These are phyloP conservation scores for Boletus smithii DNA, from an alignment of 1,284 basidiomycete genomes.

Conservation along the genomic window DNA sequence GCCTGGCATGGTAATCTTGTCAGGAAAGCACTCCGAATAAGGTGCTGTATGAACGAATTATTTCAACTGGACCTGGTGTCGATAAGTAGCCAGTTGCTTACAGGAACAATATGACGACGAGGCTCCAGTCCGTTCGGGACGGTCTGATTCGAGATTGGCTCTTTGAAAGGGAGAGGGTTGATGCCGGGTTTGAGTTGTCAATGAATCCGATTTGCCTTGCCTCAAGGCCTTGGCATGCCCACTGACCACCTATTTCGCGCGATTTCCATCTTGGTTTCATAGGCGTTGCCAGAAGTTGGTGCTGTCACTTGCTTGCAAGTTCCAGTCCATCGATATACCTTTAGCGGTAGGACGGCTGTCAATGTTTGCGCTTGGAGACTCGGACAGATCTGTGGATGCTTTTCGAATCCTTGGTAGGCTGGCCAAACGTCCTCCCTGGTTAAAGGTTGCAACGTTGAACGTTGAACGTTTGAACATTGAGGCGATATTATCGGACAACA, in stretches of 20 bases:
- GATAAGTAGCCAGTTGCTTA: conserved; percentile 5
- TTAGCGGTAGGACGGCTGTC: no score
- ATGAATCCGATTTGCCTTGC: conserved; percentile 12
- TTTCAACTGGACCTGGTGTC: not conserved
- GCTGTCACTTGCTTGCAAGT: not conserved
- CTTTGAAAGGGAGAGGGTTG: not conserved
- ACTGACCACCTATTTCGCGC: conserved; percentile 4
- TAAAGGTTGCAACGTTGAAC: no score
- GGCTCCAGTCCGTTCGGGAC: not conserved
- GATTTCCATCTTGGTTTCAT: conserved; percentile 18
- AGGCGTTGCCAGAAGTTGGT: not conserved
- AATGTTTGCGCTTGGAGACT: no score
- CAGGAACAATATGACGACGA: not conserved
- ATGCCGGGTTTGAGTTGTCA: not conserved
- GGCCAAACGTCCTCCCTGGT: no score
- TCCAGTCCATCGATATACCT: no score
- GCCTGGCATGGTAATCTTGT: conserved; percentile 6
- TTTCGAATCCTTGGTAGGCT: no score
- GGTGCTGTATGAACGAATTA: conserved; percentile 2
- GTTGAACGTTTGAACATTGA: no score
- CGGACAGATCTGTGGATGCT: no score
- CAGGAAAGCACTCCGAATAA: not conserved
- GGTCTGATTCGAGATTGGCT: not conserved
- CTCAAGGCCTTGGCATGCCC: conserved; percentile 16
- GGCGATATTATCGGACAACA: no score